phyloP scores from a whole-genome alignment of 768 basidiomycete species.

The Floccularia luteovirens region DNA sequence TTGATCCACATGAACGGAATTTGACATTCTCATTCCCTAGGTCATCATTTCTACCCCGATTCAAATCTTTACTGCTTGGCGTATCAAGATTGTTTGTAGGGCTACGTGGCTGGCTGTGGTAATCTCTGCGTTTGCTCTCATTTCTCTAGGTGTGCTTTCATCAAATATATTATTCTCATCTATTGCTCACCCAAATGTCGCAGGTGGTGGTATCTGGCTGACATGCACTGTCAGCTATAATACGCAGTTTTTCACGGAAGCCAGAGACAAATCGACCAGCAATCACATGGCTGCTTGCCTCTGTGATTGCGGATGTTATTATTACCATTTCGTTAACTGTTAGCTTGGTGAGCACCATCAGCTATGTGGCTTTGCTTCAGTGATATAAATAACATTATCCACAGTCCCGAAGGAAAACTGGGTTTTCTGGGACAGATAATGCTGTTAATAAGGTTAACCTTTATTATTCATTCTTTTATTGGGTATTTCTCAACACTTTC shows the following conservation, averaged over 20 bases:
- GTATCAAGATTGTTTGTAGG: slow-evolving; percentile 10
- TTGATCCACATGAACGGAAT: not conserved
- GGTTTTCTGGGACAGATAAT: slow-evolving; percentile 27
- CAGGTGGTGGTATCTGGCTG: slow-evolving; percentile 13
- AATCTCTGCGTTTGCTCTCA: slow-evolving; percentile 9
- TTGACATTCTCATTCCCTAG: slow-evolving; percentile 2
- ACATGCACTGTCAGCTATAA: slow-evolving; percentile 5
- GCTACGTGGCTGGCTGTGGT: slow-evolving; percentile 4
- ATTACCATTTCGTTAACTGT: slow-evolving; percentile 15
- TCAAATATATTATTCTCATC: not conserved
- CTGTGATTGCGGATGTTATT: slow-evolving; percentile 12
- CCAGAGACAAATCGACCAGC: slow-evolving; percentile 8
- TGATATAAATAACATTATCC: not conserved
- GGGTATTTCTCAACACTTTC: slow-evolving; percentile 8
- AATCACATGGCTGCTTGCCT: slow-evolving; percentile 24
- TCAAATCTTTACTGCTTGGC: slow-evolving; percentile 19
- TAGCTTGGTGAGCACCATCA: slow-evolving; percentile 20
- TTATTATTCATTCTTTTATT: slow-evolving; percentile 21
- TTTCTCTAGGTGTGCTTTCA: slow-evolving; percentile 3
- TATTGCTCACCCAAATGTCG: not conserved
- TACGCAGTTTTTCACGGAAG: slow-evolving; percentile 7
- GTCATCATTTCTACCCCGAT: slow-evolving; percentile 12
- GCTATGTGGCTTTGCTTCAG: not conserved
- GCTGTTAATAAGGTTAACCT: slow-evolving; percentile 16
- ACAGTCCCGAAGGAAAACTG: slow-evolving; percentile 24